Evolutionary conservation across 768 basidiomycete species (phyloP).

Genomic region (Suillus ampliporus): DNA sequence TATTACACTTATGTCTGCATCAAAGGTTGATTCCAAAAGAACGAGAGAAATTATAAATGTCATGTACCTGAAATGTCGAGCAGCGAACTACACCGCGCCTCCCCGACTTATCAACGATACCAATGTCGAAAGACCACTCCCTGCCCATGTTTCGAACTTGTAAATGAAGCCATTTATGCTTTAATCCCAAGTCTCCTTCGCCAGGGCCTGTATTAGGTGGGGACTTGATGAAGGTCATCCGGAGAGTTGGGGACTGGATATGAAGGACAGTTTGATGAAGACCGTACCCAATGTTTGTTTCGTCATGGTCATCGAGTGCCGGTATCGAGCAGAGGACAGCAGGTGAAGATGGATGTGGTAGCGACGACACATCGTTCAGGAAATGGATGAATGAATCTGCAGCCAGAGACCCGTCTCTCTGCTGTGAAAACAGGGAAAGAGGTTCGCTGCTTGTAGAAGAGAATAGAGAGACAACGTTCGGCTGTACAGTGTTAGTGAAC

Average conservation of each 20-base stretch:
- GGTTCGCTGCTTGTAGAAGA: constrained; percentile 74
- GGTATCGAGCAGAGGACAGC: constrained; percentile 52
- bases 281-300: constrained; percentile 39
- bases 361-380: constrained; percentile 61
- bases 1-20: constrained; percentile 8
- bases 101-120: constrained; percentile 67
- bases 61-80: constrained; percentile 80
- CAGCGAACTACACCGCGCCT: constrained; percentile 65
- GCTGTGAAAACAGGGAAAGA: constrained; percentile 56
- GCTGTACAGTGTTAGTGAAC: constrained; percentile 65
- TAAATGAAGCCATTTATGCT: constrained; percentile 75
- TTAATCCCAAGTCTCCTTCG: constrained; percentile 55
- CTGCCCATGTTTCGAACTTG: constrained; percentile 72
- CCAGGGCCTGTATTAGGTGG: constrained; percentile 44
- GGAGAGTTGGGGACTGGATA: constrained; percentile 77
- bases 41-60: constrained; percentile 2
- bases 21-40: constrained; percentile 1
- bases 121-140: constrained; percentile 79
- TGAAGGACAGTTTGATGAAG: constrained; percentile 77
- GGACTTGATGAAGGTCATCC: constrained; percentile 69
- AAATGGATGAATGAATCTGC: constrained; percentile 70
- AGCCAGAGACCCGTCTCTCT: constrained; percentile 55
- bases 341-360: constrained; percentile 52
- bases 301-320: constrained; percentile 33
- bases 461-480: constrained; percentile 71